Evolutionary conservation across 345 rosid species (phyloP), one percentile per base, ranked within the genome.

Genomic region (Pugionium dolabratum): DNA sequence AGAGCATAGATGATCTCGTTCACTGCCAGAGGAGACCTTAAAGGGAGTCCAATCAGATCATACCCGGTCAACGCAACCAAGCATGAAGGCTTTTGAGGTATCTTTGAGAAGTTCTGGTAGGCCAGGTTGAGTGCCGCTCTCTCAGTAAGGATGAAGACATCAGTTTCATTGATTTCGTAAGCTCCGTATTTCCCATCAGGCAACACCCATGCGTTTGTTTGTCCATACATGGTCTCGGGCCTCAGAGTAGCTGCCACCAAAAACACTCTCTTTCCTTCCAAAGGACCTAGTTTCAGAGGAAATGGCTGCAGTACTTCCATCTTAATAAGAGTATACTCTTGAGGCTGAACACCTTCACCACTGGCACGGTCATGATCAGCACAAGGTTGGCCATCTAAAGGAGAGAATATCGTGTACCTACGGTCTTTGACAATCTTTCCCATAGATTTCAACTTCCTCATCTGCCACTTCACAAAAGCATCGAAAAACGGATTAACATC

Each of bases 341-440:
- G 98, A n/a, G 98, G 97, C 77, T 80, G 95, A 43, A 92, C 93
- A 64, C 93, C 97, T 83, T 92, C 98, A 42, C 98, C 98, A 33
- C 74, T 75, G 47, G 98, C 98, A 74, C 97, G 82, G 75, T 93
- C 98, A 56, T 93, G 97, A 79, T 90, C 97, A 0, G 97, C 97
- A 55, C 97, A 93, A 31, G 97, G 98, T 78, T 90, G 98, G 42
- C 90, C 97, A 70, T 93, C 98, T 35, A 87, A 73, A 30, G 98
- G 98, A 37, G 98, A 93, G 78, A 77, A 93, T 48, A 93, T 77
- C 0, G 97, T 84, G 80, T 84, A 87, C 59, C 98, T 79, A 28
- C 80, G 66, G 71, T 93, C 98, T 72, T 90, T 93, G 5, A 90
- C 84, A 56, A 93, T 83, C 80, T 84, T 93, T 2, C 98, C 97